These are phyloP conservation scores for Ceratobasidium sp. DNA, from an alignment of 1,284 basidiomycete genomes.

Conservation along the genomic window DNA sequence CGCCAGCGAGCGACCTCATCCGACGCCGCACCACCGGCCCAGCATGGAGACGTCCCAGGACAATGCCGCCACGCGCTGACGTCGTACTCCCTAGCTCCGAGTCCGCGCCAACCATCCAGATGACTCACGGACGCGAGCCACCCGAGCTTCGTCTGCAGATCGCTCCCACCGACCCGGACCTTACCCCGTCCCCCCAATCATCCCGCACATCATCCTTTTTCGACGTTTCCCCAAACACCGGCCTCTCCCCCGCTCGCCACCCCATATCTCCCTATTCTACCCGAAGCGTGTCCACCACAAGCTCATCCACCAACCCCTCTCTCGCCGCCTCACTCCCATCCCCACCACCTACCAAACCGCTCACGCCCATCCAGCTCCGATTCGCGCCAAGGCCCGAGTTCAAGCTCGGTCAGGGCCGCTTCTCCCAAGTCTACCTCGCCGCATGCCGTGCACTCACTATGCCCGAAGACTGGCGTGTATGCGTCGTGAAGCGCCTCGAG, in stretches of 20 bases:
- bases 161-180: slow-evolving; percentile 1
- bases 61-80: slow-evolving; percentile 10
- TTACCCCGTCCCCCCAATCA: slow-evolving; percentile 13
- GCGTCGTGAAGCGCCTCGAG: slow-evolving; percentile 60
- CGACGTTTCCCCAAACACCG: slow-evolving; percentile 50
- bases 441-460: slow-evolving; percentile 53
- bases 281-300: slow-evolving; percentile 44
- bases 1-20: slow-evolving; percentile 16
- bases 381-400: slow-evolving; percentile 55
- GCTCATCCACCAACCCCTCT: slow-evolving; percentile 54
- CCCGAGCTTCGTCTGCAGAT: slow-evolving; percentile 8
- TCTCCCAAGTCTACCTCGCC: slow-evolving; percentile 61
- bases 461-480: slow-evolving; percentile 56
- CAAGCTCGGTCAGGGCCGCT: slow-evolving; percentile 60
- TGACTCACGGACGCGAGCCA: background rate
- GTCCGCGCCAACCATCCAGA: background rate
- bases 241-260: slow-evolving; percentile 48
- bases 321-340: slow-evolving; percentile 53
- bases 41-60: slow-evolving; percentile 34
- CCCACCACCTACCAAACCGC: slow-evolving; percentile 34
- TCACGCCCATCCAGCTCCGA: slow-evolving; percentile 51
- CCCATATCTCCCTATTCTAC: slow-evolving; percentile 50
- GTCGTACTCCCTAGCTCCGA: slow-evolving; percentile 7
- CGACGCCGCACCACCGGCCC: slow-evolving; percentile 47
- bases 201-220: slow-evolving; percentile 56